A percentile compares a stretch with the other conserved stretches of the same genome.
These are phyloP conservation scores for Prunella vulgaris DNA, from an alignment of 257 asterid species.

Conservation along the genomic window DNA sequence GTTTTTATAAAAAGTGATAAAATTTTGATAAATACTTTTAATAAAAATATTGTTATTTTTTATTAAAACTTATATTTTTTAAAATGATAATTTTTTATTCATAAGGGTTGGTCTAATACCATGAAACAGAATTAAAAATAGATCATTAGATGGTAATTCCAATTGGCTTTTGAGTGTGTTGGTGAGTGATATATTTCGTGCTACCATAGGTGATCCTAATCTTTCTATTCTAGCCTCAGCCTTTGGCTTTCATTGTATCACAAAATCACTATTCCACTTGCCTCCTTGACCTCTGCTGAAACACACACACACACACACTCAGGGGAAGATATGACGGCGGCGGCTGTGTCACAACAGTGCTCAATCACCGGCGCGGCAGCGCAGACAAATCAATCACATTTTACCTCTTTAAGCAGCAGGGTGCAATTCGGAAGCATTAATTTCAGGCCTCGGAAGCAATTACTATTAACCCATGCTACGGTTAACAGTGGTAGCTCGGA, in stretches of 20 bases:
- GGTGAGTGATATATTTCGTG: background rate
- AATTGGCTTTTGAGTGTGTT: too few relatives aligned
- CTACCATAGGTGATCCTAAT: slow-evolving; percentile 12
- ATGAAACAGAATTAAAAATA: too few relatives aligned
- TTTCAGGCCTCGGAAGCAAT: slow-evolving; percentile 26
- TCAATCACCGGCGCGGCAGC: slow-evolving; percentile 30
- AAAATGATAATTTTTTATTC: too few relatives aligned
- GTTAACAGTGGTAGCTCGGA: slow-evolving; percentile 30
- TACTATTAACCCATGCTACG: slow-evolving; percentile 26
- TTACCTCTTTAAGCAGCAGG: slow-evolving; percentile 21
- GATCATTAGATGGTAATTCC: too few relatives aligned
- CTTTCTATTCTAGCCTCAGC: slow-evolving; percentile 13
- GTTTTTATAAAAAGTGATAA: too few relatives aligned
- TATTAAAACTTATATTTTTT: too few relatives aligned
- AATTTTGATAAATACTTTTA: too few relatives aligned
- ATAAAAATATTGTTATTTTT: too few relatives aligned
- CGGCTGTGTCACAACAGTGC: slow-evolving; percentile 35
- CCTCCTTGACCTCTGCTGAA: too few relatives aligned
- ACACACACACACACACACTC: slow-evolving; percentile 9
- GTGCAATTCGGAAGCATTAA: slow-evolving; percentile 26
- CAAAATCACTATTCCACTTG: background rate
- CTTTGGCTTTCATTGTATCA: background rate
- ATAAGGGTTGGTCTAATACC: too few relatives aligned
- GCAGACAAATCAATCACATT: slow-evolving; percentile 26
- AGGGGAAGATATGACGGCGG: slow-evolving; percentile 31